Conservation (phyloP, 2,329 filamentous ascomycete species). For the Mycocentrospora acerina region DNA sequence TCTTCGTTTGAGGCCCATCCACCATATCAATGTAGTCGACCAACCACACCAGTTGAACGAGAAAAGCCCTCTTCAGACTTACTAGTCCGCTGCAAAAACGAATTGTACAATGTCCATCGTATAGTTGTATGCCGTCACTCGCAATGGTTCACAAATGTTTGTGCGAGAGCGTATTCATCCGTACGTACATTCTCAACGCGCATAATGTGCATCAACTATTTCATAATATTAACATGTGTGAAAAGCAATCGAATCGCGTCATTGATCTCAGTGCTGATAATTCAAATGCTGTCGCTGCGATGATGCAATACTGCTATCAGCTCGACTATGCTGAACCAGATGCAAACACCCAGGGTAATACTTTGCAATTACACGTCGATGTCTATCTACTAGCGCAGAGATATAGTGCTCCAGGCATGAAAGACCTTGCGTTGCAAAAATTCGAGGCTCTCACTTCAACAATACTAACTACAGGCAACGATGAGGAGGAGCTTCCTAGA, state of each 20-base stretch:
- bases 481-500: conserved; percentile 27
- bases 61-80: conserved; percentile 29
- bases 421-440: conserved; percentile 26
- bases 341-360: neutral
- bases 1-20: neutral
- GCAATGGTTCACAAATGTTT: conserved; percentile 32
- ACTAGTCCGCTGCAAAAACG: conserved; percentile 26
- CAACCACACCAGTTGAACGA: conserved; percentile 4
- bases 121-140: conserved; percentile 34
- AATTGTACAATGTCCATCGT: conserved; percentile 34
- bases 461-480: conserved; percentile 21
- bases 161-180: conserved; percentile 24
- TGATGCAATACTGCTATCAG: conserved; percentile 38
- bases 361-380: conserved; percentile 29
- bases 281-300: conserved; percentile 32
- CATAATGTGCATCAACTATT: neutral
- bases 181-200: conserved; percentile 5
- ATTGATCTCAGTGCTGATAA: conserved; percentile 35
- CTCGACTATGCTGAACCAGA: conserved; percentile 28
- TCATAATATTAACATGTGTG: conserved; percentile 5
- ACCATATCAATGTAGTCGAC: conserved; percentile 1
- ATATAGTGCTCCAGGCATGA: conserved; percentile 29
- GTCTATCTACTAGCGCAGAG: conserved; percentile 32
- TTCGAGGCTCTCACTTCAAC: conserved; percentile 26
- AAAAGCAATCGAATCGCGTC: conserved; percentile 27